phyloP scores from a whole-genome alignment of 2,329 filamentous ascomycete species.

The Phyllosticta citribraziliensis region DNA sequence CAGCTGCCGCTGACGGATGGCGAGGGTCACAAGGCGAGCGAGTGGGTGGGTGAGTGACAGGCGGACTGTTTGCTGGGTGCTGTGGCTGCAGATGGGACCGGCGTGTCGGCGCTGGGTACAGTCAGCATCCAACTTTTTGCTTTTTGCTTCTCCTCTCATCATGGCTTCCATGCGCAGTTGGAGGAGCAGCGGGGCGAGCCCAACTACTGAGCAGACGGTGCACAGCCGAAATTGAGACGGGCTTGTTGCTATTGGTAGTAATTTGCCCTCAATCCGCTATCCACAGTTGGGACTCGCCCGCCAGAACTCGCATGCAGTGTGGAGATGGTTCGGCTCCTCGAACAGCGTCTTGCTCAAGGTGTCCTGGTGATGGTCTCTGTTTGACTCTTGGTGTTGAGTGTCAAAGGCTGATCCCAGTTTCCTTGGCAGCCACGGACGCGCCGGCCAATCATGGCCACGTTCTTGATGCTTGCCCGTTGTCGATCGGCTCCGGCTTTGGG shows the following conservation, averaged over 20 bases:
- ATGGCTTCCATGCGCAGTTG: too few species aligned
- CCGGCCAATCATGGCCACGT: neutral
- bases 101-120: neutral
- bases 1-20: neutral
- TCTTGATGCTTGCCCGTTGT: neutral
- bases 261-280: neutral
- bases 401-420: neutral
- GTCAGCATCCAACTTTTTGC: neutral
- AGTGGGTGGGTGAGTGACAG: neutral
- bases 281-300: neutral
- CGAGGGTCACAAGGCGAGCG: neutral
- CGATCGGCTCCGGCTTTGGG: neutral
- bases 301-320: neutral
- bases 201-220: neutral
- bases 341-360: neutral
- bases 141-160: neutral
- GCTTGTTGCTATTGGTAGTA: neutral
- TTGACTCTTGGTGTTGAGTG: neutral
- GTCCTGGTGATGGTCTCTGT: neutral
- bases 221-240: neutral
- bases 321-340: neutral
- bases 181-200: too few species aligned
- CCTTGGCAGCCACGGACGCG: neutral
- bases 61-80: neutral
- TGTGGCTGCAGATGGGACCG: neutral